Percentiles rank a stretch among this genome's conserved stretches.
These are phyloP conservation scores for Gryganskiella cystojenkinii DNA, from an alignment of 192 early-diverging fungal species.

Conservation along the genomic window DNA sequence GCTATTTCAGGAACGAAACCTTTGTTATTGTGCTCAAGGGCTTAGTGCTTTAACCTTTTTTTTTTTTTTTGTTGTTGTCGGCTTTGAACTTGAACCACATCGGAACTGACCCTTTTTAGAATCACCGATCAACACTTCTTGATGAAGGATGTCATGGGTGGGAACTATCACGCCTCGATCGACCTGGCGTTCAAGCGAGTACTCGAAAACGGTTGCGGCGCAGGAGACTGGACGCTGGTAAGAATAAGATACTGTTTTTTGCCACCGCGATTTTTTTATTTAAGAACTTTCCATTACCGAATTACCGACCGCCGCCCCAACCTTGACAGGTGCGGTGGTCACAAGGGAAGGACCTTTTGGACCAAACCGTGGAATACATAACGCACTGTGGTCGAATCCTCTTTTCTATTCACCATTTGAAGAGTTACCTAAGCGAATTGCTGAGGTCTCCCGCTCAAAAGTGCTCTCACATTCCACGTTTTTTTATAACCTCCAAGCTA, in stretches of 20 bases:
- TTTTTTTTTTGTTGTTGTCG: not conserved
- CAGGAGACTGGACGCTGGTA: conserved; percentile 45
- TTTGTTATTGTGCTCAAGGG: not conserved
- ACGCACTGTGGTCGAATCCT: not conserved
- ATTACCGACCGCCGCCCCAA: too few species aligned
- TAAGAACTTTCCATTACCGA: too few species aligned
- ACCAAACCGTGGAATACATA: too few species aligned
- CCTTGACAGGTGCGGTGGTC: too few species aligned
- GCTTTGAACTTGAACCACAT: not conserved
- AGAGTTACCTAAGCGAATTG: conserved; percentile 3
- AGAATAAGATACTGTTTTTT: not conserved
- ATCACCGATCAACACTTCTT: conserved; percentile 46
- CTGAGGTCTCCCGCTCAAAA: not conserved
- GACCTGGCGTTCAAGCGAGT: conserved; percentile 39
- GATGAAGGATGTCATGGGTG: conserved; percentile 43
- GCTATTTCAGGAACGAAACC: not conserved
- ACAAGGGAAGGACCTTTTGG: too few species aligned
- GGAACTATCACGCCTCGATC: conserved; percentile 47
- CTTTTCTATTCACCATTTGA: not conserved
- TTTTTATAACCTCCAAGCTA: too few species aligned
- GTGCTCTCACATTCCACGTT: too few species aligned
- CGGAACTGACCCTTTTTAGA: not conserved
- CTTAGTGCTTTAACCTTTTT: not conserved
- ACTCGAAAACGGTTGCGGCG: conserved; percentile 40
- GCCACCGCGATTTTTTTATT: too few species aligned